These are phyloP conservation scores for Acanthamoeba lenticulata DNA, from an alignment of 208 protist species.

Conservation along the genomic window DNA sequence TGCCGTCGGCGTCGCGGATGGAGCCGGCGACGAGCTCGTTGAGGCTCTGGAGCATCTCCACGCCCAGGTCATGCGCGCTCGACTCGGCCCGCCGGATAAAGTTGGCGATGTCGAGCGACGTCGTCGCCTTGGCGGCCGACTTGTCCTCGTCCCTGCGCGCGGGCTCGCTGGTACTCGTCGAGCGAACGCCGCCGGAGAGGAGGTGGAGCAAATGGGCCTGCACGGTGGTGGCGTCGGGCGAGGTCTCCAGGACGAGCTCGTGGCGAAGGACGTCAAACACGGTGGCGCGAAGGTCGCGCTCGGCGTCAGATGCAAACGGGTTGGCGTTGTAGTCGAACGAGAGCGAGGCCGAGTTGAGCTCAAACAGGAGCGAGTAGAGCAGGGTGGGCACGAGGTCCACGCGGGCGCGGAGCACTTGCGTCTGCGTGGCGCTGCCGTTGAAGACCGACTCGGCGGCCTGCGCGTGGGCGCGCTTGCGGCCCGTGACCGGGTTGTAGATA, in stretches of 20 bases:
- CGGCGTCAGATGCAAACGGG: background rate
- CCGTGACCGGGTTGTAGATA: background rate
- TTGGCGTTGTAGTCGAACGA: background rate
- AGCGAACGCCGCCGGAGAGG: background rate
- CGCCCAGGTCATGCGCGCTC: background rate
- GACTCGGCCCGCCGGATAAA: background rate
- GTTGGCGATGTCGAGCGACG: too few relatives aligned
- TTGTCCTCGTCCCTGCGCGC: too few relatives aligned
- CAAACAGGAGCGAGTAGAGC: constrained; percentile 1
- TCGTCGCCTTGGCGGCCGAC: too few relatives aligned
- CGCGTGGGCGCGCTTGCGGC: background rate
- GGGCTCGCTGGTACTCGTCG: background rate
- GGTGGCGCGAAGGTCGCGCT: background rate
- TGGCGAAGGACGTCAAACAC: background rate
- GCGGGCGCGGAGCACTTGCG: background rate
- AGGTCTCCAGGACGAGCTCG: background rate
- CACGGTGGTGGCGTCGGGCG: background rate
- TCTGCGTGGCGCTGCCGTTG: background rate
- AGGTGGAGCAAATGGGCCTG: background rate
- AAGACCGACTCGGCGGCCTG: background rate
- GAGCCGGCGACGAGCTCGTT: background rate
- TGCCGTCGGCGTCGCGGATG: background rate
- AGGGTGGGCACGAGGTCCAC: background rate
- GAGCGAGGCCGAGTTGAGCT: background rate
- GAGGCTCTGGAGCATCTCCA: background rate